Evolutionary conservation across 2,329 filamentous ascomycete genomes (phyloP), one percentile per base, ranked within the genome.

Genomic region (Aspergillus sp.): DNA sequence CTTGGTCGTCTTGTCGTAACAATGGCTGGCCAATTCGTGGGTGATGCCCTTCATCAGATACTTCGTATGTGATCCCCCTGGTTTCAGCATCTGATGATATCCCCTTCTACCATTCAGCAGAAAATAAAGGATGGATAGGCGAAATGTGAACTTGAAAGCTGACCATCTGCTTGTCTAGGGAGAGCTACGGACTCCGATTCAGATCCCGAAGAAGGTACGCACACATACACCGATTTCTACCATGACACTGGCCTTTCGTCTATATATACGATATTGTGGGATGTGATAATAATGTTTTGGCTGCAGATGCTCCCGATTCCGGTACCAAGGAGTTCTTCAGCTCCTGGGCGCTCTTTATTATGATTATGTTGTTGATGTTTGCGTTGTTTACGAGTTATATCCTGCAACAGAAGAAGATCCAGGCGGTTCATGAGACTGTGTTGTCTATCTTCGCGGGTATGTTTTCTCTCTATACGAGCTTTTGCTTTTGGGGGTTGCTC

Each of bases 371-470:
- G 57, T 83, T 98, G 59, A 95, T 97, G 56, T 81, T 87, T 53
- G 91, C 93, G 50, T 88, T 98, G 58, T 95, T 97, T 68, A 95
- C 90, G 36, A 96, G 90, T 76, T 98, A 98, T 72, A 86, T 94
- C 56, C 79, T 98, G 48, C 91, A 97, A 70, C 88, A 93, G 72
- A 90, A 88, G 71, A 96, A 94, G 72, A 90, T 98, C 44, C 93
- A 96, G 61, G 93, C 93, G 27, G 86, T 98, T 43, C 93, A 98
- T 68, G 93, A 98, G 74, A 98, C 93, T 2, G 93, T 97, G 58
- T 83, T 98, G 50, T 97, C 91, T 49, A 98, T 98, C 65, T 97
- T 98, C 73, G 90, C 90, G 45, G 90, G 90, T 90, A 70, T 42
- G 61, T 46, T 6, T 26, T 35, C 5, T n/a, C 12, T 13, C 19